A percentile compares a stretch with the other conserved stretches of the same genome.
Conservation (phyloP, 495 filamentous ascomycete genomes). For the Tetracladium setigerum region DNA sequence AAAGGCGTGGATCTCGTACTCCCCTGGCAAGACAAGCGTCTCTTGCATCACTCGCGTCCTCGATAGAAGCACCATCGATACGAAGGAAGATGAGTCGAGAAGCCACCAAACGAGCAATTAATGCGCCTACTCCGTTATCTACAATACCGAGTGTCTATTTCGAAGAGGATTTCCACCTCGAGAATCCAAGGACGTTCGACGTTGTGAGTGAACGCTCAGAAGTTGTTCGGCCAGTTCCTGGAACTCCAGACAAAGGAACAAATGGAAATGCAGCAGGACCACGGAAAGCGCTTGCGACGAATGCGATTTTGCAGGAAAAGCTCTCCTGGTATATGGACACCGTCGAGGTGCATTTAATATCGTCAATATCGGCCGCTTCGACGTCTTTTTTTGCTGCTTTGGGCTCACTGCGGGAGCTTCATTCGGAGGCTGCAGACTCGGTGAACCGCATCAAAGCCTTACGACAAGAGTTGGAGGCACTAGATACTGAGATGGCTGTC, state of each 20-base stretch:
- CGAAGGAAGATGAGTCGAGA: slow-evolving; percentile 45
- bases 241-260: slow-evolving; percentile 38
- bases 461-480: slow-evolving; percentile 64
- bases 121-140: slow-evolving; percentile 74
- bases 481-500: slow-evolving; percentile 83
- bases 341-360: slow-evolving; percentile 94
- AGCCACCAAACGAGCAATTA: slow-evolving; percentile 39
- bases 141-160: slow-evolving; percentile 93
- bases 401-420: slow-evolving; percentile 81
- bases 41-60: slow-evolving; percentile 40
- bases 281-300: slow-evolving; percentile 86
- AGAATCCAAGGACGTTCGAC: slow-evolving; percentile 95
- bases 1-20: slow-evolving; percentile 33
- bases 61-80: slow-evolving; percentile 36
- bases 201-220: slow-evolving; percentile 94
- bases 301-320: slow-evolving; percentile 98
- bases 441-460: slow-evolving; percentile 79
- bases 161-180: slow-evolving; percentile 88
- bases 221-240: slow-evolving; percentile 63
- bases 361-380: slow-evolving; percentile 89
- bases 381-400: slow-evolving; percentile 95
- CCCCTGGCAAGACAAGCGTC: slow-evolving; percentile 31
- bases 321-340: slow-evolving; percentile 99
- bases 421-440: slow-evolving; percentile 86
- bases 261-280: slow-evolving; percentile 60